A percentile compares a stretch with the other conserved stretches of the same genome.
phyloP scores from a whole-genome alignment of 2,329 filamentous ascomycete species.

The Pseudocercospora eumusae region DNA sequence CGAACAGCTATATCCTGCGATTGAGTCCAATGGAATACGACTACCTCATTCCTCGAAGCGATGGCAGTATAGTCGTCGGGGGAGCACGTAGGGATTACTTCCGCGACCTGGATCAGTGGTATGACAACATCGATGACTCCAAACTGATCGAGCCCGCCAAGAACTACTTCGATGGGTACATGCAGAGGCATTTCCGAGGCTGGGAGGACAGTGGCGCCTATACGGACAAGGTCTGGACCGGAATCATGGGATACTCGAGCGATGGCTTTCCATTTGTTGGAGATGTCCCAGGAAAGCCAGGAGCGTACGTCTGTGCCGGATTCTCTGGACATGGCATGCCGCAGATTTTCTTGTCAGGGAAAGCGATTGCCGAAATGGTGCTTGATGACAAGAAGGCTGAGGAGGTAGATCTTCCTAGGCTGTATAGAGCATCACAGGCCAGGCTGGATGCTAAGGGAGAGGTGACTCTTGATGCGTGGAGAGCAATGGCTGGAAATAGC shows the following conservation, averaged over 20 bases:
- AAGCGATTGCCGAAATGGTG: slow-evolving; percentile 27
- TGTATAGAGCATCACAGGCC: slow-evolving; percentile 24
- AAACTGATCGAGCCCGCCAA: slow-evolving; percentile 47
- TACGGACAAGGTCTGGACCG: slow-evolving; percentile 48
- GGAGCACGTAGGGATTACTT: slow-evolving; percentile 41
- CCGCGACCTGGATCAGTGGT: slow-evolving; percentile 44
- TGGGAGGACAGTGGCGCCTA: slow-evolving; percentile 47
- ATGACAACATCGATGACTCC: slow-evolving; percentile 51
- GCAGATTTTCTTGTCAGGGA: slow-evolving; percentile 29
- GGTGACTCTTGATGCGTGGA: slow-evolving; percentile 24
- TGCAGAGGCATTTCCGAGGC: slow-evolving; percentile 52
- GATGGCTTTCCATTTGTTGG: slow-evolving; percentile 32
- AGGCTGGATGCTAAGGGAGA: slow-evolving; percentile 24
- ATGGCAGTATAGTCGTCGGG: slow-evolving; percentile 51
- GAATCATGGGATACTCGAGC: slow-evolving; percentile 39
- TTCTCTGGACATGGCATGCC: slow-evolving; percentile 33
- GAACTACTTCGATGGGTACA: slow-evolving; percentile 52
- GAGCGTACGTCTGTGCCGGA: slow-evolving; percentile 31
- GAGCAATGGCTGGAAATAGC: slow-evolving; percentile 14
- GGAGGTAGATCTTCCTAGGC: slow-evolving; percentile 25
- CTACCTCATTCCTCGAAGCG: slow-evolving; percentile 50
- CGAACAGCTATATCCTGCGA: slow-evolving; percentile 34
- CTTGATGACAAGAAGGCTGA: slow-evolving; percentile 17
- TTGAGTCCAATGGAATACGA: slow-evolving; percentile 32
- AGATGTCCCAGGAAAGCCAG: slow-evolving; percentile 25